Percentiles rank a stretch among this genome's conserved stretches.
phyloP scores from a whole-genome alignment of 768 basidiomycete species.

The Lentinus tigrinus region DNA sequence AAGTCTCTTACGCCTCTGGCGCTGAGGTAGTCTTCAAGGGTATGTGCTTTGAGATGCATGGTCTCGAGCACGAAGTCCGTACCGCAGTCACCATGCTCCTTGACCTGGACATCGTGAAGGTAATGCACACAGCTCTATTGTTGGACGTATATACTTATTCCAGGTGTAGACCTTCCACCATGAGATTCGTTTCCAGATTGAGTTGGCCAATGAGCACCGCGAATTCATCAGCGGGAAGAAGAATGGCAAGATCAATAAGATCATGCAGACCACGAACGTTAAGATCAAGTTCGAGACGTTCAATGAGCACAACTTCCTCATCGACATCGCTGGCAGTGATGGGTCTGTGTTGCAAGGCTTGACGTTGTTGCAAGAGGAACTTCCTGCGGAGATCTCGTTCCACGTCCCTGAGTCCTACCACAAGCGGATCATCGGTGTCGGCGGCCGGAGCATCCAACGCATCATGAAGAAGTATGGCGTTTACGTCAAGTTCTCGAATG shows the following conservation, averaged over 20 bases:
- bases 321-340: constrained; percentile 86
- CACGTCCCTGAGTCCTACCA: constrained; percentile 98
- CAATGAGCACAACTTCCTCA: constrained; percentile 93
- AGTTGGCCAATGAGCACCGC: constrained; percentile 94
- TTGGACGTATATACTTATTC: neutral
- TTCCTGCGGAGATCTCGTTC: constrained; percentile 98
- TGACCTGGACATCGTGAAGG: constrained; percentile 92
- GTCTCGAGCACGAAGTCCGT: constrained; percentile 88
- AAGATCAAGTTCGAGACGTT: constrained; percentile 99
- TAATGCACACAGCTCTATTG: constrained; percentile 29
- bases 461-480: constrained; percentile 99
- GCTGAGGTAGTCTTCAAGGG: constrained; percentile 96
- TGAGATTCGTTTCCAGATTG: constrained; percentile 97
- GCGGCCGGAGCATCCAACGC: constrained; percentile 95
- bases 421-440: constrained; percentile 98
- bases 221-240: constrained; percentile 99
- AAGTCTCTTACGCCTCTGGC: constrained; percentile 82
- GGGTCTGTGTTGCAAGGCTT: constrained; percentile 84
- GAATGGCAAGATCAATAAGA: constrained; percentile 99
- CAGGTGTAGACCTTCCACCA: constrained; percentile 79
- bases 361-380: constrained; percentile 88
- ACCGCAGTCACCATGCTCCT: constrained; percentile 81
- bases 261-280: constrained; percentile 95
- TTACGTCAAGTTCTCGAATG: constrained; percentile 98
- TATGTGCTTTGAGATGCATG: constrained; percentile 97